Evolutionary conservation across 495 filamentous ascomycete genomes (phyloP).

Genomic region (Margaritispora aquatica): DNA sequence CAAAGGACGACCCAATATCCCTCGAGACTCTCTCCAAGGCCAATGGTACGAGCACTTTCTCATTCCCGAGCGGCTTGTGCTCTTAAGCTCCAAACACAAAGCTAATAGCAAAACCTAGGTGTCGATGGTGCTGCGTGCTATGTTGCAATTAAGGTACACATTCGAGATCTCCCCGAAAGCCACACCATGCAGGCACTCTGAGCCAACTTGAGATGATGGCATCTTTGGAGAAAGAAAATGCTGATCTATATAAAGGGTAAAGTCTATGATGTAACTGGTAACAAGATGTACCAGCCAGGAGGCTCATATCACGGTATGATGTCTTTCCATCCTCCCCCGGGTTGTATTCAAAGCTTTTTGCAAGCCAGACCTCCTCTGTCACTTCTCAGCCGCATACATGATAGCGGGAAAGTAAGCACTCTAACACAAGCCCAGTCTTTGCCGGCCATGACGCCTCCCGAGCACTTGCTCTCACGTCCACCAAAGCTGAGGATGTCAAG

Average conservation of each 20-base stretch:
- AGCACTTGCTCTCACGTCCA: conserved; percentile 77
- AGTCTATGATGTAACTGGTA: conserved; percentile 89
- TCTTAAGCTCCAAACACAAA: neutral
- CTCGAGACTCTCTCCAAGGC: conserved; percentile 69
- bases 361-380: neutral
- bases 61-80: neutral
- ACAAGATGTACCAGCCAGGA: conserved; percentile 74
- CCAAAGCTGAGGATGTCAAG: conserved; percentile 76
- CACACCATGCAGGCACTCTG: neutral
- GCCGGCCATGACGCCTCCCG: conserved; percentile 91
- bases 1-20: conserved; percentile 81
- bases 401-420: neutral
- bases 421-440: conserved; percentile 57
- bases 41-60: conserved; percentile 54
- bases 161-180: neutral
- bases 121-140: conserved; percentile 64
- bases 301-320: conserved; percentile 77
- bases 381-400: neutral
- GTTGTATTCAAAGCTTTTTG: neutral
- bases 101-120: conserved; percentile 38
- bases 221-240: neutral
- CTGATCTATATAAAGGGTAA: conserved; percentile 47
- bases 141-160: conserved; percentile 79
- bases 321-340: neutral
- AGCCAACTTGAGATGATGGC: neutral